These are phyloP conservation scores for Euphorbia schlechtendalii DNA, from an alignment of 441 rosid species.

Conservation along the genomic window DNA sequence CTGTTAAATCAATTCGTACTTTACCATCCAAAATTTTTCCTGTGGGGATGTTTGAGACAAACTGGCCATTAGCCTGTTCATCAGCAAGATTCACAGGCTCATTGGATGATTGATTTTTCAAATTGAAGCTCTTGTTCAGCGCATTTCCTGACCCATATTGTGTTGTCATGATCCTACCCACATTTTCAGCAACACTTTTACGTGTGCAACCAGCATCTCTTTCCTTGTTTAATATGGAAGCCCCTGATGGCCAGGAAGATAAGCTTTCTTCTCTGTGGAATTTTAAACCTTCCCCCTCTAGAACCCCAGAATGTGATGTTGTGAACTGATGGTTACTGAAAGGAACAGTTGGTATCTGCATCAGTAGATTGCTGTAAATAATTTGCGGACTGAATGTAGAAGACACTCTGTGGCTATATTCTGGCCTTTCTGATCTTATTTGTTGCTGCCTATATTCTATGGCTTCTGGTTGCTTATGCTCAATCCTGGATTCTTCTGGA, in stretches of 20 bases:
- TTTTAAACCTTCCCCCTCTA: slow-evolving; percentile 35
- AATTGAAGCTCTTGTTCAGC: slow-evolving; percentile 28
- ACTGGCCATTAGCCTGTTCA: slow-evolving; percentile 24
- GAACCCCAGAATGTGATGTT: slow-evolving; percentile 27
- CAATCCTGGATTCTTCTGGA: slow-evolving; percentile 26
- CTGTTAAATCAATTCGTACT: slow-evolving; percentile 25
- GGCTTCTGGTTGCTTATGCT: slow-evolving; percentile 26
- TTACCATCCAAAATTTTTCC: slow-evolving; percentile 29
- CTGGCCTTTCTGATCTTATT: slow-evolving; percentile 24
- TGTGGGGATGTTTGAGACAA: slow-evolving; percentile 24
- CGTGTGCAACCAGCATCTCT: slow-evolving; percentile 26
- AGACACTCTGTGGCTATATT: slow-evolving; percentile 25
- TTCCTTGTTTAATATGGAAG: slow-evolving; percentile 31
- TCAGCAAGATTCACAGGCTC: slow-evolving; percentile 29
- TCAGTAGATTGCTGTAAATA: slow-evolving; percentile 25
- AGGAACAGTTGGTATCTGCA: slow-evolving; percentile 23
- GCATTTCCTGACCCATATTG: slow-evolving; percentile 26
- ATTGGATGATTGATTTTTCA: slow-evolving; percentile 24
- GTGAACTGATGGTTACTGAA: slow-evolving; percentile 27
- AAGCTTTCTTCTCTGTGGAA: slow-evolving; percentile 39
- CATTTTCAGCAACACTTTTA: slow-evolving; percentile 21
- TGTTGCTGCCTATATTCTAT: slow-evolving; percentile 28
- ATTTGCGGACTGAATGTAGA: slow-evolving; percentile 33
- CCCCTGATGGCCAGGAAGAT: slow-evolving; percentile 42
- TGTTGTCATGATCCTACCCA: slow-evolving; percentile 21